These are phyloP conservation scores for Tillandsia fasciculata DNA, from an alignment of 176 grass and related monocot species.

Conservation along the genomic window DNA sequence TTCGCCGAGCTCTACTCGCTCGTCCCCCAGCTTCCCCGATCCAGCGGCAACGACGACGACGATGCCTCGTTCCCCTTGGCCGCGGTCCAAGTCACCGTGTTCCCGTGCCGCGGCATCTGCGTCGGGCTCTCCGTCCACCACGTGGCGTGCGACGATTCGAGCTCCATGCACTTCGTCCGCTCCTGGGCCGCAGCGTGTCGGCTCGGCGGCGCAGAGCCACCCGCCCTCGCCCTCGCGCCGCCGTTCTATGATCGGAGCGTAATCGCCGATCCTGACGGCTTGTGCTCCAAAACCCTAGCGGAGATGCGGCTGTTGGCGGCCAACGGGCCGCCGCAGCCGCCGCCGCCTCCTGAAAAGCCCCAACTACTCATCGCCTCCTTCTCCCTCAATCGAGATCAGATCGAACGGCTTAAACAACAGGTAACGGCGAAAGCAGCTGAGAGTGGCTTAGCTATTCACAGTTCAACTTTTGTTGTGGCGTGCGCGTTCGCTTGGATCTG, in stretches of 20 bases:
- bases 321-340: slow-evolving; percentile 37
- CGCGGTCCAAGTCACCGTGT: slow-evolving; percentile 67
- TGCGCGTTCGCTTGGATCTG: slow-evolving; percentile 90
- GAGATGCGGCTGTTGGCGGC: slow-evolving; percentile 60
- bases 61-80: slow-evolving; percentile 40
- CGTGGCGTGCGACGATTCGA: slow-evolving; percentile 83
- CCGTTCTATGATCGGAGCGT: slow-evolving; percentile 49
- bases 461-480: slow-evolving; percentile 79
- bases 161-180: slow-evolving; percentile 87
- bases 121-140: slow-evolving; percentile 82
- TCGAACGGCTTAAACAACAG: slow-evolving; percentile 54
- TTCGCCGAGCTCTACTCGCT: slow-evolving; percentile 40
- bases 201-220: neutral
- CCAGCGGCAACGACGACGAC: neutral
- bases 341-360: slow-evolving; percentile 19
- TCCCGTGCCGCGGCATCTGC: slow-evolving; percentile 39
- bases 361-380: slow-evolving; percentile 62
- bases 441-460: slow-evolving; percentile 23
- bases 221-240: neutral
- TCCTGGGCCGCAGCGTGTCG: slow-evolving; percentile 47
- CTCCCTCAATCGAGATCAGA: slow-evolving; percentile 39
- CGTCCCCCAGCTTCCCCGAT: slow-evolving; percentile 40
- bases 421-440: slow-evolving; percentile 22
- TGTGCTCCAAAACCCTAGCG: slow-evolving; percentile 56
- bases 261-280: slow-evolving; percentile 43